These are phyloP conservation scores for Phoenix roebelenii DNA, from an alignment of 176 grass and related monocot genomes.

Conservation along the genomic window DNA sequence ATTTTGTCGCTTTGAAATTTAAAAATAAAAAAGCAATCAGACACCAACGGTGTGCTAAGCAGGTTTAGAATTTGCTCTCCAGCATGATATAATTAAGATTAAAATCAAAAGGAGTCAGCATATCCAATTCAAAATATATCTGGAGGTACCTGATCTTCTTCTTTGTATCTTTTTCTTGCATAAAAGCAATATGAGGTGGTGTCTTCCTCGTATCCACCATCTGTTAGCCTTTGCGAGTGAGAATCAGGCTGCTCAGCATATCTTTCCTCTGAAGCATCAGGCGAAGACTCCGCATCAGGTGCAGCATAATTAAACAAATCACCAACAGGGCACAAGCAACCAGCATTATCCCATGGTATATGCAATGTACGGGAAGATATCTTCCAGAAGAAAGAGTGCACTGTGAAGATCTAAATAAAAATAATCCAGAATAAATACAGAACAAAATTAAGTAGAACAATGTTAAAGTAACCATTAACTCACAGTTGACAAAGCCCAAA, in stretches of 20 bases:
- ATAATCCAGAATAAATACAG: not conserved
- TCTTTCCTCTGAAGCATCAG: slow-evolving; percentile 22
- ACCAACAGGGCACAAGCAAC: slow-evolving; percentile 81
- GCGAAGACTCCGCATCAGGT: slow-evolving; percentile 38
- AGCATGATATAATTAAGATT: too few relatives aligned
- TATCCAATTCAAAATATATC: not conserved
- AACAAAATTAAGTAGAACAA: too few relatives aligned
- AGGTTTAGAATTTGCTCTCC: too few relatives aligned
- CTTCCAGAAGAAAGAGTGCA: slow-evolving; percentile 27
- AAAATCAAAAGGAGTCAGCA: too few relatives aligned
- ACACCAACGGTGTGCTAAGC: too few relatives aligned
- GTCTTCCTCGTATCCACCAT: slow-evolving; percentile 75
- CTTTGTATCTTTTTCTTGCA: slow-evolving; percentile 65
- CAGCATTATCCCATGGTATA: slow-evolving; percentile 87
- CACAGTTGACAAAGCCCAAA: slow-evolving; percentile 86
- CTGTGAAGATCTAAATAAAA: slow-evolving; percentile 13
- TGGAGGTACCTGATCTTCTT: slow-evolving; percentile 59
- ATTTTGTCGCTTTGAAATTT: too few relatives aligned
- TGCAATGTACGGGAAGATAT: slow-evolving; percentile 87
- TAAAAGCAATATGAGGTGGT: slow-evolving; percentile 59
- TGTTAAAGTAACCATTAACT: slow-evolving; percentile 1
- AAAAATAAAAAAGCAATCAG: too few relatives aligned
- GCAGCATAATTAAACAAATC: slow-evolving; percentile 97
- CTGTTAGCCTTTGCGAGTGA: slow-evolving; percentile 50
- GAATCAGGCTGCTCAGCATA: slow-evolving; percentile 13